phyloP scores from a whole-genome alignment of 208 protist species.

The Trypanosoma scelopori region DNA sequence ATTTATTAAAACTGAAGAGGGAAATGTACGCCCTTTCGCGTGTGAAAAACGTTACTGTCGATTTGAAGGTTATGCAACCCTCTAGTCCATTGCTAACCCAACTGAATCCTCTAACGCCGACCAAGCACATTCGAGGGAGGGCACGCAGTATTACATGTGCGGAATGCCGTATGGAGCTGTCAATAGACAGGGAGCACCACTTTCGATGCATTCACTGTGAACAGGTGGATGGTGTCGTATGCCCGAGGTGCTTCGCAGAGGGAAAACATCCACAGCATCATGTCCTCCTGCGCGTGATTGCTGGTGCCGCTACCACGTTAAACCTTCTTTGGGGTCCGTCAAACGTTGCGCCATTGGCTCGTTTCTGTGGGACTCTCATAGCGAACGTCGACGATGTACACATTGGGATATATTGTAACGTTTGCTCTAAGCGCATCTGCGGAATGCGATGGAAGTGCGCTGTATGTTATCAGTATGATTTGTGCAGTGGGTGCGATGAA shows the following conservation, averaged over 20 bases:
- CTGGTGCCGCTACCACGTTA: conserved; percentile 23
- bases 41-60: conserved; percentile 53
- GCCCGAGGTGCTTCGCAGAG: conserved; percentile 35
- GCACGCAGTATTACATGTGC: conserved; percentile 51
- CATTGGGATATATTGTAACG: conserved; percentile 74
- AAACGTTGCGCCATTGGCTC: conserved; percentile 61
- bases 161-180: conserved; percentile 43
- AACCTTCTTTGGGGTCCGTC: conserved; percentile 77
- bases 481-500: conserved; percentile 58
- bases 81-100: conserved; percentile 49
- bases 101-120: conserved; percentile 66
- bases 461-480: conserved; percentile 77
- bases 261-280: conserved; percentile 60
- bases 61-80: conserved; percentile 50
- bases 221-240: conserved; percentile 38
- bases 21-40: conserved; percentile 30
- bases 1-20: conserved; percentile 34
- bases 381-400: conserved; percentile 44
- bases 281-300: conserved; percentile 60
- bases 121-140: conserved; percentile 33
- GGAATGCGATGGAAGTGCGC: conserved; percentile 84
- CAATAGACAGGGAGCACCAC: conserved; percentile 51
- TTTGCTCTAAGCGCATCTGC: conserved; percentile 50
- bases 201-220: conserved; percentile 80
- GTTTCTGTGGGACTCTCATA: conserved; percentile 43